Conservation (phyloP, 345 rosid genomes). For the Acer campestre region DNA sequence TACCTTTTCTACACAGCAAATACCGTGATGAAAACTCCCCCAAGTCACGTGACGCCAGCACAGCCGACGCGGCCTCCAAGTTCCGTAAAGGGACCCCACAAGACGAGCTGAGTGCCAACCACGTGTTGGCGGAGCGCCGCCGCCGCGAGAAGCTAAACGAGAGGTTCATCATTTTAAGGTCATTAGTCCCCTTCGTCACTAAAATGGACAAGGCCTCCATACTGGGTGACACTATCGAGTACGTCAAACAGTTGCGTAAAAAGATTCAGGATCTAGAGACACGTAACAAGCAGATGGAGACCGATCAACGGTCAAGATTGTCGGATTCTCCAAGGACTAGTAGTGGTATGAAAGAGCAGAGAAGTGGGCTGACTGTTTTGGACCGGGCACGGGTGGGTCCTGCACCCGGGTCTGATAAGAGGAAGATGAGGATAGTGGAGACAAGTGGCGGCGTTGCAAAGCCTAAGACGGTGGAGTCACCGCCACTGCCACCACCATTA, state of each 20-base stretch:
- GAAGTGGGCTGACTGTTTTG: constrained; percentile 27
- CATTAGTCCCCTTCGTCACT: constrained; percentile 92
- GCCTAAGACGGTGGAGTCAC: constrained; percentile 43
- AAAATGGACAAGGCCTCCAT: constrained; percentile 99
- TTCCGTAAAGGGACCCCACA: constrained; percentile 50
- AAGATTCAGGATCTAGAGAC: constrained; percentile 82
- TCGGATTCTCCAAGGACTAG: constrained; percentile 35
- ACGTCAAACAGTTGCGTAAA: constrained; percentile 80
- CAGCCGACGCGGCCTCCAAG: constrained; percentile 22
- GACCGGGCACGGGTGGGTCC: constrained; percentile 40
- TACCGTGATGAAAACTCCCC: constrained; percentile 61
- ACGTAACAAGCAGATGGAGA: constrained; percentile 51
- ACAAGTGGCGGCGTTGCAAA: constrained; percentile 38
- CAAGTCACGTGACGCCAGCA: constrained; percentile 44
- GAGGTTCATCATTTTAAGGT: constrained; percentile 73
- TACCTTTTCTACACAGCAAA: constrained; percentile 72
- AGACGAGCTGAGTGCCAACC: constrained; percentile 85
- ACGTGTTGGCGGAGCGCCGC: constrained; percentile 91
- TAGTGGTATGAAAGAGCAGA: constrained; percentile 41
- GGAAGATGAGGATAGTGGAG: constrained; percentile 59
- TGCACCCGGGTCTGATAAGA: constrained; percentile 38
- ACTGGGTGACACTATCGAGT: constrained; percentile 92
- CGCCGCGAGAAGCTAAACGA: constrained; percentile 94
- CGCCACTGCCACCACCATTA: neutral
- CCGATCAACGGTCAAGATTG: constrained; percentile 36